These are phyloP conservation scores for Heliamphora pulchella DNA, from an alignment of 179 eudicot species.

Conservation along the genomic window DNA sequence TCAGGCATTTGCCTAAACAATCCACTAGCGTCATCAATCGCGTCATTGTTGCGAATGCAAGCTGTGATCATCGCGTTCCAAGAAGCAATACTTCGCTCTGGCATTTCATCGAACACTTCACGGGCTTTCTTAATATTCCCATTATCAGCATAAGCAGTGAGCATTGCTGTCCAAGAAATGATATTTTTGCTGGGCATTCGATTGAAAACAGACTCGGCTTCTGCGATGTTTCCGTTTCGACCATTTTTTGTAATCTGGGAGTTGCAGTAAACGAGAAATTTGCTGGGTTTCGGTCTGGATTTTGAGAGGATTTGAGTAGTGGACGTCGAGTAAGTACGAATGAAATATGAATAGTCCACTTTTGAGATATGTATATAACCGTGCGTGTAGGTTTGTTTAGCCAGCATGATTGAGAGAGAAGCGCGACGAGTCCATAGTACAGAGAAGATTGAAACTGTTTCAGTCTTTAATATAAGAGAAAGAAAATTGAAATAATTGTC, in stretches of 20 bases:
- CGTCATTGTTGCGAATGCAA: constrained; percentile 27
- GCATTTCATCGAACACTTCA: constrained; percentile 63
- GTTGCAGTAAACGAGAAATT: constrained; percentile 32
- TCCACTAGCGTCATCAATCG: constrained; percentile 31
- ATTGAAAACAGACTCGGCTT: constrained; percentile 43
- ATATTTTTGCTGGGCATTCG: constrained; percentile 38
- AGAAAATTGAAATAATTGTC: no score
- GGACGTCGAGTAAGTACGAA: constrained; percentile 14
- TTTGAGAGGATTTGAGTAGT: constrained; percentile 12
- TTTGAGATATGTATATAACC: background rate
- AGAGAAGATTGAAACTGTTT: background rate
- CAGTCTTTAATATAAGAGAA: no score
- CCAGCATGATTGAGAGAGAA: constrained; percentile 12
- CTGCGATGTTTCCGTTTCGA: constrained; percentile 40
- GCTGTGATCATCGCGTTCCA: constrained; percentile 74
- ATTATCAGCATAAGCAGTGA: constrained; percentile 43
- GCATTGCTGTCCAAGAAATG: constrained; percentile 57
- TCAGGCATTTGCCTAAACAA: constrained; percentile 53
- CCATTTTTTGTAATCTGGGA: constrained; percentile 55
- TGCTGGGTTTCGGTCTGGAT: constrained; percentile 12
- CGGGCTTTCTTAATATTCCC: constrained; percentile 43
- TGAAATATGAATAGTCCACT: background rate
- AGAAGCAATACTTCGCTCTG: constrained; percentile 45
- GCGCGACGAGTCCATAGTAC: background rate
- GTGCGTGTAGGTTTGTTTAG: constrained; percentile 6